These are phyloP conservation scores for Saccharum hybrid DNA, from an alignment of 202 grass and related monocot species.

Conservation along the genomic window DNA sequence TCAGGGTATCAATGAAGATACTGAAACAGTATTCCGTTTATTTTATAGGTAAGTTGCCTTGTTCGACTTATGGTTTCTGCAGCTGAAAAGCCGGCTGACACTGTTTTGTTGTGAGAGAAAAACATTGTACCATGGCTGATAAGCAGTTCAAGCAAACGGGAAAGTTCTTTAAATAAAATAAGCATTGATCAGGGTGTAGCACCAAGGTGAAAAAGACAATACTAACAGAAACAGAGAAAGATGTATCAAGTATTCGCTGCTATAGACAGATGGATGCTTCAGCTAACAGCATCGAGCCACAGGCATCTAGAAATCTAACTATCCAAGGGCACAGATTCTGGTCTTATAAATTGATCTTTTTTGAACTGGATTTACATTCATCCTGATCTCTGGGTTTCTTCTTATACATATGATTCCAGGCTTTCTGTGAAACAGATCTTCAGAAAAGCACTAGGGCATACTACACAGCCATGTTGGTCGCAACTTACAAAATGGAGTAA, in stretches of 20 bases:
- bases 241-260: background rate
- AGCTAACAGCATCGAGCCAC: slow-evolving; percentile 17
- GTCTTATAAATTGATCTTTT: background rate
- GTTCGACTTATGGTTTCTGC: too few relatives aligned
- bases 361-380: slow-evolving; percentile 4
- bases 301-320: slow-evolving; percentile 10
- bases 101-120: too few relatives aligned
- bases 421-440: slow-evolving; percentile 1
- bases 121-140: too few relatives aligned
- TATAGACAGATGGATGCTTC: background rate
- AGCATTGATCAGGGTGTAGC: background rate
- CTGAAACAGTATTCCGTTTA: background rate
- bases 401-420: background rate
- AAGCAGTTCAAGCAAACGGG: background rate
- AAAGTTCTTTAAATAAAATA: background rate
- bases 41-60: background rate
- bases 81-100: too few relatives aligned
- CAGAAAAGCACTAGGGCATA: slow-evolving; percentile 1
- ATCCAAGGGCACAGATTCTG: background rate
- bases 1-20: slow-evolving; percentile 33
- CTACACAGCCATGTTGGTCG: background rate
- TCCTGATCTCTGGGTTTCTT: slow-evolving; percentile 19
- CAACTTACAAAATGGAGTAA: slow-evolving; percentile 6
- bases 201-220: background rate
- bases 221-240: background rate